phyloP scores from a whole-genome alignment of 2,329 filamentous ascomycete genomes.

The Microascus cirrosus region DNA sequence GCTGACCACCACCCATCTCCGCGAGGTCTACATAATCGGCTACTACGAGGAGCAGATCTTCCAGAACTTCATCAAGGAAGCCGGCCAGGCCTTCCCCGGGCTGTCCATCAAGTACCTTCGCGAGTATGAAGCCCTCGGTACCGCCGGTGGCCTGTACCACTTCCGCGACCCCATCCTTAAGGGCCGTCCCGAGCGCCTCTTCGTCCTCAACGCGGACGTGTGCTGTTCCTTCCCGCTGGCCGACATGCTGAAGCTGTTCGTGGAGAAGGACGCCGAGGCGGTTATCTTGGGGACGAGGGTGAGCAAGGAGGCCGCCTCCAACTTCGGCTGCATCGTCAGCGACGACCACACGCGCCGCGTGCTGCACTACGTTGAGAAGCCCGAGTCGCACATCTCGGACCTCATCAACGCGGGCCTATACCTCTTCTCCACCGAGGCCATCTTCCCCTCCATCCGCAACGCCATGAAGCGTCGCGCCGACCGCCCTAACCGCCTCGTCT shows the following conservation, averaged over 20 bases:
- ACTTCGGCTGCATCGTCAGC: constrained; percentile 97
- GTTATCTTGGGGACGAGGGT: constrained; percentile 91
- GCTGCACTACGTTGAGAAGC: constrained; percentile 98
- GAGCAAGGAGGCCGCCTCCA: constrained; percentile 79
- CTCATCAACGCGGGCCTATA: constrained; percentile 99
- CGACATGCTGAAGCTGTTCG: constrained; percentile 91
- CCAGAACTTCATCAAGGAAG: constrained; percentile 95
- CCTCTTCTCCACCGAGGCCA: constrained; percentile 88
- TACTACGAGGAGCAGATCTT: constrained; percentile 98
- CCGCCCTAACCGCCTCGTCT: constrained; percentile 69
- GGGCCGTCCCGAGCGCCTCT: constrained; percentile 86
- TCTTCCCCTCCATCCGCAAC: constrained; percentile 89
- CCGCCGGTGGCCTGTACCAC: constrained; percentile 93
- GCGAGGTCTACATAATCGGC: constrained; percentile 94
- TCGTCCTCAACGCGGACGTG: constrained; percentile 95
- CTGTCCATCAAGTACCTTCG: constrained; percentile 90
- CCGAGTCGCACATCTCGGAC: constrained; percentile 93
- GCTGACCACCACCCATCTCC: constrained; percentile 67
- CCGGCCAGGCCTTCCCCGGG: constrained; percentile 71
- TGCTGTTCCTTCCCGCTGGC: constrained; percentile 96
- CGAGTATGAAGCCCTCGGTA: constrained; percentile 93
- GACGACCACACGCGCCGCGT: constrained; percentile 90
- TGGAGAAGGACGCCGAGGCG: constrained; percentile 91
- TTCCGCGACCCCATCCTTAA: constrained; percentile 98
- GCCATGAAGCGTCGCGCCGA: constrained; percentile 94